These are phyloP conservation scores for Candida ipomoeae DNA, from an alignment of 805 yeast genomes.

Conservation along the genomic window DNA sequence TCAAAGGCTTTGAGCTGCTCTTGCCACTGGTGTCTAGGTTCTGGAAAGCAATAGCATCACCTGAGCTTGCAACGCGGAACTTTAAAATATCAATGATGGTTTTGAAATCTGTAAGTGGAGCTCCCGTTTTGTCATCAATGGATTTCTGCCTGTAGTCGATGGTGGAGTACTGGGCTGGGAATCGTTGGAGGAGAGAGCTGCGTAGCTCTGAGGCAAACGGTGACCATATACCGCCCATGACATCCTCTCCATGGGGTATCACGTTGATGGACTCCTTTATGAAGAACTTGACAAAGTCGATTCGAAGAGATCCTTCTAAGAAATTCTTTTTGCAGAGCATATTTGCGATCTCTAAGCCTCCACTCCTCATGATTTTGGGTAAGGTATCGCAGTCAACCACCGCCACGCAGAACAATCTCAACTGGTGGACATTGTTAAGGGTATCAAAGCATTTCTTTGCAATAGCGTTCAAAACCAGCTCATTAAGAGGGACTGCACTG, in stretches of 20 bases:
- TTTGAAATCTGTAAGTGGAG: constrained; percentile 68
- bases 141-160: constrained; percentile 74
- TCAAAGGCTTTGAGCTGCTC: constrained; percentile 34
- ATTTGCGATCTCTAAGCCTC: constrained; percentile 89
- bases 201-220: constrained; percentile 67
- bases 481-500: constrained; percentile 42
- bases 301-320: constrained; percentile 71
- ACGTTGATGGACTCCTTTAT: constrained; percentile 58
- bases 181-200: constrained; percentile 52
- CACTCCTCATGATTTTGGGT: constrained; percentile 80
- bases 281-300: constrained; percentile 78
- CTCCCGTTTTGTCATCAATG: constrained; percentile 71
- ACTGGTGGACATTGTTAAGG: constrained; percentile 51
- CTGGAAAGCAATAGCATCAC: constrained; percentile 76
- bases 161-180: constrained; percentile 76
- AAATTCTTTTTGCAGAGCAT: constrained; percentile 76
- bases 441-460: constrained; percentile 44
- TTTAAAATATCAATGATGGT: constrained; percentile 70
- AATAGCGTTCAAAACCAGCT: constrained; percentile 39
- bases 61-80: constrained; percentile 68
- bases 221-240: constrained; percentile 81
- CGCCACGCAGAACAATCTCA: constrained; percentile 76
- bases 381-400: constrained; percentile 76
- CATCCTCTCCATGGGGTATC: constrained; percentile 71
- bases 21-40: constrained; percentile 36